phyloP scores from a whole-genome alignment of 257 asterid species.

The Solanum rostratum region DNA sequence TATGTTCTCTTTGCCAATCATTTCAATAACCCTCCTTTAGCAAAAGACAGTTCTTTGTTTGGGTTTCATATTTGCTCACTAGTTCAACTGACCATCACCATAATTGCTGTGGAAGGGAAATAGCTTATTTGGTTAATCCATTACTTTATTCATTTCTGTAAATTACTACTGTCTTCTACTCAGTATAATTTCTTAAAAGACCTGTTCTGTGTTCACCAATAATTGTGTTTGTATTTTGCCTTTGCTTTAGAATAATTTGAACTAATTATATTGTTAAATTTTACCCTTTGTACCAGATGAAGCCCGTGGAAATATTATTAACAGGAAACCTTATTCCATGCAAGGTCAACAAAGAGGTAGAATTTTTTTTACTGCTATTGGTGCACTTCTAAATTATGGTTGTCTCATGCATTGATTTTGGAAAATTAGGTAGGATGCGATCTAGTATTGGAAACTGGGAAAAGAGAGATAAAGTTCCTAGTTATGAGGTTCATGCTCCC shows the following conservation, averaged over 20 bases:
- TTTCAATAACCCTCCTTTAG: not conserved
- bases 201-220: not conserved
- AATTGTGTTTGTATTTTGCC: not conserved
- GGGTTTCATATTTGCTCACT: not conserved
- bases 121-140: not conserved
- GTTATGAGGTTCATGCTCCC: slow-evolving; percentile 35
- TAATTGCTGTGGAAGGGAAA: not conserved
- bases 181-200: not conserved
- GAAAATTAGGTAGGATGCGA: slow-evolving; percentile 39
- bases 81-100: not conserved
- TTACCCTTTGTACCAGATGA: slow-evolving; percentile 29
- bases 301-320: slow-evolving; percentile 30
- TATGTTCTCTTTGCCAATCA: not conserved
- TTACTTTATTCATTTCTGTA: not conserved
- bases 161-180: not conserved
- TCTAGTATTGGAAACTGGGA: slow-evolving; percentile 53
- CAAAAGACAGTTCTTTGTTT: not conserved
- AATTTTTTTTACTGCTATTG: slow-evolving; percentile 1
- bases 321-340: slow-evolving; percentile 36
- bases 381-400: not conserved
- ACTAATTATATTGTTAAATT: not conserved
- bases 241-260: not conserved
- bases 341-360: slow-evolving; percentile 69
- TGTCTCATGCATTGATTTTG: slow-evolving; percentile 7
- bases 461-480: slow-evolving; percentile 49